These are phyloP conservation scores for Podaxis sp. DNA, from an alignment of 768 basidiomycete genomes.

Conservation along the genomic window DNA sequence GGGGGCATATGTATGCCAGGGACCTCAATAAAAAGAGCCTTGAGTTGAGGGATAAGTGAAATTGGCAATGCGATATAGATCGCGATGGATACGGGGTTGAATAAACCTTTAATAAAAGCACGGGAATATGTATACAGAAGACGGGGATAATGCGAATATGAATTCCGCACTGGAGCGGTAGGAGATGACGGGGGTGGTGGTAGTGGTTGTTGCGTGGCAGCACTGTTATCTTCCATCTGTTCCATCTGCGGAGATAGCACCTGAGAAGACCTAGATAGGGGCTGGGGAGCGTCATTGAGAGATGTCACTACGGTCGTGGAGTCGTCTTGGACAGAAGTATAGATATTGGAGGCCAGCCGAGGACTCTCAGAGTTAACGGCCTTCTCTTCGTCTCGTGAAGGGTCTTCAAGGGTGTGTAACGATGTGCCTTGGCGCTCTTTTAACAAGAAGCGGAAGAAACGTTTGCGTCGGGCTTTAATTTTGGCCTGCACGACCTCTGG, in stretches of 20 bases:
- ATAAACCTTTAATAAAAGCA: slow-evolving; percentile 33
- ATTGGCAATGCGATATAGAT: slow-evolving; percentile 56
- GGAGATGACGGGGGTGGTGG: neutral
- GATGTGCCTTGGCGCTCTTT: neutral
- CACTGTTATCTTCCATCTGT: neutral
- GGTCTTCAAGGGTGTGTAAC: slow-evolving; percentile 5
- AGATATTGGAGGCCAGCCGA: slow-evolving; percentile 12
- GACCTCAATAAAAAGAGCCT: slow-evolving; percentile 56
- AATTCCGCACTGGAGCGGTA: neutral
- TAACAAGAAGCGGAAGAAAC: slow-evolving; percentile 13
- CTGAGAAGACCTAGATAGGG: neutral
- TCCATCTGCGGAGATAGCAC: neutral
- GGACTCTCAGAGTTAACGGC: neutral
- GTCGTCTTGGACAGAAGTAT: slow-evolving; percentile 25
- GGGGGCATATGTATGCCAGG: slow-evolving; percentile 40
- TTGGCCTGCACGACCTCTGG: slow-evolving; percentile 51
- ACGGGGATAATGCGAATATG: neutral
- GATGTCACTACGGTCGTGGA: slow-evolving; percentile 17
- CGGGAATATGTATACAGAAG: neutral
- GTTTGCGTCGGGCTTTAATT: slow-evolving; percentile 35
- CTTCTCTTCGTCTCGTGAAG: neutral
- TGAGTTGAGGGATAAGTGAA: slow-evolving; percentile 53
- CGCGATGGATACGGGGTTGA: slow-evolving; percentile 48
- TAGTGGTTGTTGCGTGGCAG: neutral
- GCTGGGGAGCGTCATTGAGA: neutral